These are phyloP conservation scores for Apiospora kogelbergensis DNA, from an alignment of 2,329 filamentous ascomycete species.

Conservation along the genomic window DNA sequence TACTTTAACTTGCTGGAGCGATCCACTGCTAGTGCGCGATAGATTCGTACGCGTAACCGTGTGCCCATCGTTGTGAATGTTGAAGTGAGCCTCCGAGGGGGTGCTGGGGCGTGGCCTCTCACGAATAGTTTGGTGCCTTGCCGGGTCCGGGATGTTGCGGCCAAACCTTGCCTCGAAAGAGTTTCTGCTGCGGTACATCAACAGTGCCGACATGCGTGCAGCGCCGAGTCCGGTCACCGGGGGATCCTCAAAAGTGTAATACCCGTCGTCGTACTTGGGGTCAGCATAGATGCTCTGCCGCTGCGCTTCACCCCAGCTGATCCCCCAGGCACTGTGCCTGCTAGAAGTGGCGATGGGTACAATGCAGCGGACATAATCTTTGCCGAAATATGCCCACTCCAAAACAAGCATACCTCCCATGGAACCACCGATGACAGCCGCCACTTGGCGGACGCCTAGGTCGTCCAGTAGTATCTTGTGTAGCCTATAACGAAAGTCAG, in stretches of 20 bases:
- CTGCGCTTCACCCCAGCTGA: constrained; percentile 88
- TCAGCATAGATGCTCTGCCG: constrained; percentile 95
- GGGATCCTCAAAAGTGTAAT: constrained; percentile 85
- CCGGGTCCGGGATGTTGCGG: constrained; percentile 84
- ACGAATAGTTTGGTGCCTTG: constrained; percentile 80
- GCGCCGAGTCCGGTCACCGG: constrained; percentile 85
- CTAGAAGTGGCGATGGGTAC: constrained; percentile 85
- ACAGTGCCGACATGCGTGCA: constrained; percentile 91
- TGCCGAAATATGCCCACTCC: constrained; percentile 89
- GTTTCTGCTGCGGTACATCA: constrained; percentile 95
- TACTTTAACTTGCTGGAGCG: constrained; percentile 17
- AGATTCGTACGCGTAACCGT: constrained; percentile 54
- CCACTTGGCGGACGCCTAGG: constrained; percentile 74
- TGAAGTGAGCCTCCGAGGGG: constrained; percentile 71
- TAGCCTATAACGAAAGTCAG: constrained; percentile 47
- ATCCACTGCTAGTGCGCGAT: constrained; percentile 48
- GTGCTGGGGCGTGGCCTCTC: constrained; percentile 60
- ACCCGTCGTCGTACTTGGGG: constrained; percentile 97
- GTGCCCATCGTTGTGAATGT: constrained; percentile 82
- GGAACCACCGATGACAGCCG: constrained; percentile 78
- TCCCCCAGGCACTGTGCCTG: constrained; percentile 84
- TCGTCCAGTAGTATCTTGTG: constrained; percentile 81
- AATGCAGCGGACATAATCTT: constrained; percentile 76
- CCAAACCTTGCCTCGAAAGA: constrained; percentile 96
- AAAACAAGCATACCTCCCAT: constrained; percentile 90